Base-by-base conservation (phyloP, 2,329 filamentous ascomycete genomes). In the Knufia petricola region DNA sequence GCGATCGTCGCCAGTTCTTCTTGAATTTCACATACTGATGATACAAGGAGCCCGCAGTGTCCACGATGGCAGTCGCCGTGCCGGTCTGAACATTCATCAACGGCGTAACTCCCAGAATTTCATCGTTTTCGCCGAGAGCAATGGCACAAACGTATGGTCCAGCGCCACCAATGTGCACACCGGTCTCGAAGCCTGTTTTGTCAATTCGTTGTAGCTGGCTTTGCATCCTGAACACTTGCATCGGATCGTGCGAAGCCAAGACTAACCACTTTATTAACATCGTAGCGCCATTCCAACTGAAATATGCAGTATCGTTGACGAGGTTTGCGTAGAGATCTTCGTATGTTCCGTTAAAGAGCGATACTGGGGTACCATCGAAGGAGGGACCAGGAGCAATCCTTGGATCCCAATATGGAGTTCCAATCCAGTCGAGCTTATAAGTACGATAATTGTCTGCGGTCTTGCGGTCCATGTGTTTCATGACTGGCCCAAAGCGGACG, bases 221-320 rank as follows among this genome's bases (percentile, higher is more conserved):
- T 12, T 40, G 7, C 15, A 21, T 12, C 9, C 21, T 40, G 21
- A 40, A 20, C 21, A 40, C 37, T 9, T 23, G 19, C 10, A 17
- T 40, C 19, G 37, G 21, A 3, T 40, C 37, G 21, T 40, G 7
- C 24, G 48, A 37, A 20, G 48, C 60, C 46, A 61, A 63, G 48
- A 66, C 61, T 4, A 57, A 58, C 64, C 63, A 74, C 4, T 58
- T 61, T 17, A 51, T 52, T n/a, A 73, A 63, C 41, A 72, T 70
- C 1, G 72, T 74, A 0, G 70, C 71, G 9, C 71, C 71, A 52
- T 74, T 74, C 72, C 71, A 74, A 45, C 61, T 64, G 12, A 64
- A 61, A 28, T 64, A 58, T 45, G 63, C 58, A 37, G 60, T 55
- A 15, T 49, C 37, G 13, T 42, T 41, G 20, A n/a, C 46, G 9